Evolutionary conservation across 1,139 yeast genomes (phyloP), one percentile per base, ranked within the genome.

Genomic region (Kodamaea plutei): DNA sequence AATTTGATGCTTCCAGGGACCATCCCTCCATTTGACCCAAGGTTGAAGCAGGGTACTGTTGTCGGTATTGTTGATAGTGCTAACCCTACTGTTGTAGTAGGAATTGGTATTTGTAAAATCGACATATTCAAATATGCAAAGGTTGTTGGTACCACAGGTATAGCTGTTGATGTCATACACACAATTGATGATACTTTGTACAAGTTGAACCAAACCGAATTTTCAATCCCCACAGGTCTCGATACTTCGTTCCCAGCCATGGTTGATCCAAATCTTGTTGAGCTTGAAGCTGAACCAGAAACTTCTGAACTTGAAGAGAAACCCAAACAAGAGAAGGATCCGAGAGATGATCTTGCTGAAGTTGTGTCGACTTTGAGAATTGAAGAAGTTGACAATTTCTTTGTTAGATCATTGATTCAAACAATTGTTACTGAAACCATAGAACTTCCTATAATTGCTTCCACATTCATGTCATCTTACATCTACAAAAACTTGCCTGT

Each of bases 1-100:
- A 82, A 89, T 52, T 64, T 91, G 45, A 89, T 91, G 96, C 65
- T 84, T 20, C 93, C 95, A 1, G 98, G 98, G 0, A 77, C 91
- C 3, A 64, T 84, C 5, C 84, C 87, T 0, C 95, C 95, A 0
- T 80, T 83, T 47, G 87, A 82, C 28, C 30, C 43, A 0, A 37
- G 66, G 24, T 50, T 75, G 4, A 48, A 45, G 2, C 58, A 57
- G 31, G 89, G 81, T 1, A 47, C 69, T 0, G 52, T 81, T n/a
- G 95, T 85, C 11, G 95, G 84, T 0, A 68, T 91, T 20, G 84
- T 79, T 0, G 73, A 76, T 38, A 63, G 66, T 21, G 63, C 69
- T n/a, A 50, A 64, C 15, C 94, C 95, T 0, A 55, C 69, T 2
- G 80, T 82, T 9, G 70, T 79, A 0, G 69, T 77, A 48, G 96